phyloP scores from a whole-genome alignment of 2,329 filamentous ascomycete species.

The Zasmidium angulare region DNA sequence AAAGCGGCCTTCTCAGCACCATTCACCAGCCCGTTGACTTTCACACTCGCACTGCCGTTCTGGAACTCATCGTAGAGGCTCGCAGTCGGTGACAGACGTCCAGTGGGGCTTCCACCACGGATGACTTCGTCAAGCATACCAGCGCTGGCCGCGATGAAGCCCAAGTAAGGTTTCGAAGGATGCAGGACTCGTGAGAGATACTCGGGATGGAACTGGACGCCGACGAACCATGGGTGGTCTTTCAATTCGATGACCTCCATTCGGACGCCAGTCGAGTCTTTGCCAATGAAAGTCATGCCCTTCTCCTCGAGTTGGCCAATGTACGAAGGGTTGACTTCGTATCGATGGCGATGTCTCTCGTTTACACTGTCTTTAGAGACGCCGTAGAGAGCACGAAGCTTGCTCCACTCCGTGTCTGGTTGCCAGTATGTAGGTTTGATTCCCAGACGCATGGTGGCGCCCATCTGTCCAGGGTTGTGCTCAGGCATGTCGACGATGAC shows the following conservation, averaged over 20 bases:
- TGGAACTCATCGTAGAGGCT: constrained; percentile 10
- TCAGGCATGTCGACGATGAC: constrained; percentile 94
- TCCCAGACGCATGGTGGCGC: constrained; percentile 85
- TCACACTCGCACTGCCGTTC: background rate
- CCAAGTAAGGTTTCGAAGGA: constrained; percentile 75
- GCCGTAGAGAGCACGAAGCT: constrained; percentile 73
- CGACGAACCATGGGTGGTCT: constrained; percentile 81
- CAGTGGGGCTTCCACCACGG: constrained; percentile 20
- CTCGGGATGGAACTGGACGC: constrained; percentile 87
- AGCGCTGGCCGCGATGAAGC: constrained; percentile 77
- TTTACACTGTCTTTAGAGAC: constrained; percentile 42
- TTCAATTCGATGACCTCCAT: constrained; percentile 83
- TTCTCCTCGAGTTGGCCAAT: constrained; percentile 66
- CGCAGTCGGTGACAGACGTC: constrained; percentile 16
- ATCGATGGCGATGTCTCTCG: constrained; percentile 84
- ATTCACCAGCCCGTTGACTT: constrained; percentile 6
- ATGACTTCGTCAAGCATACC: constrained; percentile 60
- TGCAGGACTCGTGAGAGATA: constrained; percentile 74
- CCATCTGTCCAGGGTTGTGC: constrained; percentile 70
- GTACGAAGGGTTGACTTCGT: constrained; percentile 83
- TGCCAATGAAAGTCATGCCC: constrained; percentile 74
- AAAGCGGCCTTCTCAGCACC: constrained; percentile 5
- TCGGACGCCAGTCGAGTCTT: constrained; percentile 73
- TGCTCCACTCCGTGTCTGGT: constrained; percentile 71
- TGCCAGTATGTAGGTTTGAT: constrained; percentile 75